phyloP scores from a whole-genome alignment of 1,284 basidiomycete genomes.

The Sanghuangporus baumii region DNA sequence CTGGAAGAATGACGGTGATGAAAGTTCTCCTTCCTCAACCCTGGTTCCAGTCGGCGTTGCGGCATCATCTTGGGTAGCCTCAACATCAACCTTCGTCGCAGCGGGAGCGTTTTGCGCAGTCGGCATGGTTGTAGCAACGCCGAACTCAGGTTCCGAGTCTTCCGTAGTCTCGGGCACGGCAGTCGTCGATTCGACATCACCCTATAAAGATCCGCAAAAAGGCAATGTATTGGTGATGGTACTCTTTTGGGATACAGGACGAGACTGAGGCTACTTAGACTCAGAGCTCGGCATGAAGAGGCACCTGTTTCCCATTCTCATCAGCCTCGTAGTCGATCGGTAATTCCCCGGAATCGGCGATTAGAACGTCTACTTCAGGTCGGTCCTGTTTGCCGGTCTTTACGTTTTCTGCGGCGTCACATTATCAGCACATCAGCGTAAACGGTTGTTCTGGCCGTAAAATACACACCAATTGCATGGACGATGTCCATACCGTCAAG shows the following conservation, averaged over 20 bases:
- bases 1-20: constrained; percentile 28
- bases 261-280: constrained; percentile 34
- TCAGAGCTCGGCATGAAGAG: constrained; percentile 86
- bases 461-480: constrained; percentile 53
- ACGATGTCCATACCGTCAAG: constrained; percentile 89
- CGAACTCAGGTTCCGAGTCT: constrained; percentile 7
- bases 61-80: constrained; percentile 2
- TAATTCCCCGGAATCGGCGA: constrained; percentile 80
- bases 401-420: constrained; percentile 54
- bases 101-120: constrained; percentile 17
- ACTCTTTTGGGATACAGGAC: constrained; percentile 26
- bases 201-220: constrained; percentile 25
- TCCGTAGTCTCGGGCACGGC: background rate
- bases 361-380: constrained; percentile 68
- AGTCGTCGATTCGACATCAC: background rate
- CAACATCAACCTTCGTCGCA: constrained; percentile 6
- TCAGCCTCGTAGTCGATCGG: constrained; percentile 55
- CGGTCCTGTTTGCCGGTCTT: constrained; percentile 64
- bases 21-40: constrained; percentile 24
- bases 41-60: constrained; percentile 16
- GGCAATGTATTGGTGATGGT: constrained; percentile 45
- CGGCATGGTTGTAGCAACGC: constrained; percentile 18
- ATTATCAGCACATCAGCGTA: constrained; percentile 9
- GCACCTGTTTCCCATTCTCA: constrained; percentile 80
- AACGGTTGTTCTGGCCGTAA: background rate